A percentile compares a stretch with the other conserved stretches of the same genome.
Evolutionary conservation across 352 stramenopile species (phyloP).

Genomic region (Pythium phragmitis): DNA sequence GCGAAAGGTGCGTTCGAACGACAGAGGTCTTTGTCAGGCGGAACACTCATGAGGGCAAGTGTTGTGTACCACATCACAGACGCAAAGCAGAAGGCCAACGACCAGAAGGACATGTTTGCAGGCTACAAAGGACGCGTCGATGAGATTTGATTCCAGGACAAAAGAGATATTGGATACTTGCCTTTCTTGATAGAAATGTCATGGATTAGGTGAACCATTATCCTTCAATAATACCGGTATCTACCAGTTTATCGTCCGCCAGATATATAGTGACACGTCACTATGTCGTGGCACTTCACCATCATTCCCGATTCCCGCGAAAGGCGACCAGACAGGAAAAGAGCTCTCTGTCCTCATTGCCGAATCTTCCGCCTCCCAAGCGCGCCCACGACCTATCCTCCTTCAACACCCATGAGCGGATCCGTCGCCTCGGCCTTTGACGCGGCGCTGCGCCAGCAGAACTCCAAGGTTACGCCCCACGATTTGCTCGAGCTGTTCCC

Average conservation of each 20-base stretch:
- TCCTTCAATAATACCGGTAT: neutral
- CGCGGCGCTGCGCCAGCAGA: slow-evolving; percentile 8
- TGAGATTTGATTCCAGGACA: slow-evolving; percentile 43
- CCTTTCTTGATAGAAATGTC: neutral
- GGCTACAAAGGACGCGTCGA: slow-evolving; percentile 67
- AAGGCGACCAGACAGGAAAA: slow-evolving; percentile 3
- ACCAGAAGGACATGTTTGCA: slow-evolving; percentile 69
- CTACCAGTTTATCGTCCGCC: neutral
- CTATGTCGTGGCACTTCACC: neutral
- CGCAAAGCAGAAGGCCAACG: slow-evolving; percentile 38
- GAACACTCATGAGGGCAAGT: neutral
- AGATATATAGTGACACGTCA: neutral
- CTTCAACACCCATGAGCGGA: slow-evolving; percentile 5
- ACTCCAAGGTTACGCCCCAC: slow-evolving; percentile 2
- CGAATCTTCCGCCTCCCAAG: neutral
- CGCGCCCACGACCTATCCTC: neutral
- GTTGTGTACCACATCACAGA: slow-evolving; percentile 1
- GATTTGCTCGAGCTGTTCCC: slow-evolving; percentile 13
- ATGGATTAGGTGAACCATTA: neutral
- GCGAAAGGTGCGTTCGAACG: slow-evolving; percentile 28
- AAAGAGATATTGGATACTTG: neutral
- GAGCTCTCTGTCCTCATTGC: slow-evolving; percentile 2
- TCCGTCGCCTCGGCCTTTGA: slow-evolving; percentile 16
- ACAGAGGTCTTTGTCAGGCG: neutral
- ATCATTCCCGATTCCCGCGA: slow-evolving; percentile 1